phyloP scores from a whole-genome alignment of 441 rosid species.

The Brassica hybrid region DNA sequence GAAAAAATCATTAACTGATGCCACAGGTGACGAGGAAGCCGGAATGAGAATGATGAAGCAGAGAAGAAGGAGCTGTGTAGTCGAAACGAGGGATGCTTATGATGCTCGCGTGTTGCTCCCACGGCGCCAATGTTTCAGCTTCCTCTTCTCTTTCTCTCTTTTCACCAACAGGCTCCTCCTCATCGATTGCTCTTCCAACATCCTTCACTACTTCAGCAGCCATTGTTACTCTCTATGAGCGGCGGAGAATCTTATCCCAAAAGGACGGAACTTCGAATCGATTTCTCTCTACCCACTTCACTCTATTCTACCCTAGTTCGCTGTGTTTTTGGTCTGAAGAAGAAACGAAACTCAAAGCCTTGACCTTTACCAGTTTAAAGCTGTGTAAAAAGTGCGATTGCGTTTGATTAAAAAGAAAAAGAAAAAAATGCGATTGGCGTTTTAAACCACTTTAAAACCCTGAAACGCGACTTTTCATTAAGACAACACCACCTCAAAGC shows the following conservation, averaged over 20 bases:
- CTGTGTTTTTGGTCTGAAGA: background rate
- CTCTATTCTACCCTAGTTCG: background rate
- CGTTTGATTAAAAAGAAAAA: no score
- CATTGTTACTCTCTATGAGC: slow-evolving; percentile 12
- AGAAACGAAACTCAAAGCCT: slow-evolving; percentile 11
- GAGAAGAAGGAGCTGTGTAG: slow-evolving; percentile 79
- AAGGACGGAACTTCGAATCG: background rate
- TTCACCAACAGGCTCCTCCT: slow-evolving; percentile 24
- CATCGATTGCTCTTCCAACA: slow-evolving; percentile 16
- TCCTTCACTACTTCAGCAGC: slow-evolving; percentile 20
- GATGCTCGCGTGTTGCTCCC: slow-evolving; percentile 79
- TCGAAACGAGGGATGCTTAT: slow-evolving; percentile 93
- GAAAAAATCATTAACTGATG: slow-evolving; percentile 51
- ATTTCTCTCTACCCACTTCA: background rate
- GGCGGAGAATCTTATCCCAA: background rate
- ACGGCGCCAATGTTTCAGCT: slow-evolving; percentile 53
- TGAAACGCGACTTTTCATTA: slow-evolving; percentile 20
- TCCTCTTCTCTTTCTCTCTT: slow-evolving; percentile 38
- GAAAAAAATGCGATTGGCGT: slow-evolving; percentile 31
- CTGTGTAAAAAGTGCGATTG: no score
- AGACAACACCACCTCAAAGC: slow-evolving; percentile 24
- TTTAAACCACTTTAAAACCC: slow-evolving; percentile 27
- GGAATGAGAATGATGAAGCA: slow-evolving; percentile 71
- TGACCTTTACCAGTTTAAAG: slow-evolving; percentile 7
- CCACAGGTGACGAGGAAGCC: slow-evolving; percentile 88